A percentile compares a stretch with the other conserved stretches of the same genome.
Evolutionary conservation across 495 filamentous ascomycete species (phyloP).

Genomic region (Amphirosellinia nigrospora): DNA sequence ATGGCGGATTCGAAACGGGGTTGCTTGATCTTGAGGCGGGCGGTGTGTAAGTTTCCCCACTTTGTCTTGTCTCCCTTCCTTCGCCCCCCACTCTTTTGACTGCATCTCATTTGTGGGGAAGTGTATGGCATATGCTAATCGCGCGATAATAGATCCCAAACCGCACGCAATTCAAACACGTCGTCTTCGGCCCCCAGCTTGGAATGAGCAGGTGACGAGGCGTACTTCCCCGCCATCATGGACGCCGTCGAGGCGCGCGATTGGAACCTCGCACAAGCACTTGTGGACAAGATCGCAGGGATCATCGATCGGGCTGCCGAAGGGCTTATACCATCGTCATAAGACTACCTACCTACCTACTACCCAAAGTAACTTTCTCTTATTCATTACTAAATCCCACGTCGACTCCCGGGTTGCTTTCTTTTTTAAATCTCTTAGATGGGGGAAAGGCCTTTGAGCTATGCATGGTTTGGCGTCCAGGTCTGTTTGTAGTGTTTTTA

Average conservation of each 20-base stretch:
- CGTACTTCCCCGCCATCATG: slow-evolving; percentile 83
- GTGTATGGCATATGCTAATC: slow-evolving; percentile 14
- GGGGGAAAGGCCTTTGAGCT: neutral
- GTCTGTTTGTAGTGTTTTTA: too few species aligned
- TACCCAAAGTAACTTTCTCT: neutral
- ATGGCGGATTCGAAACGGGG: slow-evolving; percentile 80
- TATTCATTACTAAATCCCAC: neutral
- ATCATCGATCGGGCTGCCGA: slow-evolving; percentile 68
- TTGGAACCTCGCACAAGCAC: slow-evolving; percentile 70
- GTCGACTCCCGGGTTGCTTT: too few species aligned
- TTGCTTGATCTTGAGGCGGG: slow-evolving; percentile 73
- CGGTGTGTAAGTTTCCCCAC: slow-evolving; percentile 67
- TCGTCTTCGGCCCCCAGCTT: slow-evolving; percentile 84
- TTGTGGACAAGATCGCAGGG: slow-evolving; percentile 73
- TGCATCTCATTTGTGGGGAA: neutral
- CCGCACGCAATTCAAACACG: slow-evolving; percentile 93
- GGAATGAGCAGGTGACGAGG: slow-evolving; percentile 73
- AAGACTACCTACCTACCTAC: neutral
- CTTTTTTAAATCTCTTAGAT: slow-evolving; percentile 1
- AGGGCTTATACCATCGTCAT: neutral
- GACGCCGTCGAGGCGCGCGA: slow-evolving; percentile 78
- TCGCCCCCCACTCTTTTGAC: too few species aligned
- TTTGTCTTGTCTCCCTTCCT: neutral
- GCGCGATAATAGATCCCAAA: slow-evolving; percentile 68
- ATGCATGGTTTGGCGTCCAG: too few species aligned